A percentile compares a stretch with the other conserved stretches of the same genome.
Evolutionary conservation across 2,329 filamentous ascomycete species (phyloP).

Genomic region (Xylariaceae sp.): DNA sequence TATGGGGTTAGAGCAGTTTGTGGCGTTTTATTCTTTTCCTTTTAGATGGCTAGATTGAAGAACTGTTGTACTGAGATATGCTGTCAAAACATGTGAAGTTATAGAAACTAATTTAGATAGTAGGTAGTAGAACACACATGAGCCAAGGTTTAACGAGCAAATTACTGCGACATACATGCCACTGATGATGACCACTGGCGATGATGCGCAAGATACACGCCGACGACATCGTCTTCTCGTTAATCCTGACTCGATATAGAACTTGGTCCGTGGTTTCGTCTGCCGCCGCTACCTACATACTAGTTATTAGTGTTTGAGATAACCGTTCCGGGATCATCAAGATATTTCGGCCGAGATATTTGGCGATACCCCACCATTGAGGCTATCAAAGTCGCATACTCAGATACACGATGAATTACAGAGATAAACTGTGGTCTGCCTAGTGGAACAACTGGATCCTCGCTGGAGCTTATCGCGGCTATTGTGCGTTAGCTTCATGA

Average conservation of each 20-base stretch:
- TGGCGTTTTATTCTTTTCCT: too few relatives aligned
- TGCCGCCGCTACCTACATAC: conserved; percentile 17
- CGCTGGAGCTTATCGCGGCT: conserved; percentile 22
- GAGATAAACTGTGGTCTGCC: conserved; percentile 3
- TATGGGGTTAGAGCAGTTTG: too few relatives aligned
- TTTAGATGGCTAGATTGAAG: too few relatives aligned
- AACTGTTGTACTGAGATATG: too few relatives aligned
- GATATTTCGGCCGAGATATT: too few relatives aligned
- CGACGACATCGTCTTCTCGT: conserved; percentile 9
- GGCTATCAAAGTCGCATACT: conserved; percentile 6
- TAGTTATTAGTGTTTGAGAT: conserved; percentile 10
- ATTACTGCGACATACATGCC: neutral
- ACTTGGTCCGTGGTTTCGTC: conserved; percentile 10
- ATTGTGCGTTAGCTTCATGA: conserved; percentile 19
- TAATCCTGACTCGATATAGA: conserved; percentile 5
- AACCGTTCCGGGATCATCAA: conserved; percentile 3
- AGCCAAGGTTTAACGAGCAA: neutral
- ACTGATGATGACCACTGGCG: neutral
- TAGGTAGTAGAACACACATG: neutral
- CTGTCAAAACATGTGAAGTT: too few relatives aligned
- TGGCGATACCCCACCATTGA: conserved; percentile 4
- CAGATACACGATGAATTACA: neutral
- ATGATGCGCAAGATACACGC: neutral
- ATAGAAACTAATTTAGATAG: too few relatives aligned
- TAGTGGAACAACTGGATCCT: conserved; percentile 8